These are phyloP conservation scores for Penstemon davidsonii DNA, from an alignment of 257 asterid genomes.

Conservation along the genomic window DNA sequence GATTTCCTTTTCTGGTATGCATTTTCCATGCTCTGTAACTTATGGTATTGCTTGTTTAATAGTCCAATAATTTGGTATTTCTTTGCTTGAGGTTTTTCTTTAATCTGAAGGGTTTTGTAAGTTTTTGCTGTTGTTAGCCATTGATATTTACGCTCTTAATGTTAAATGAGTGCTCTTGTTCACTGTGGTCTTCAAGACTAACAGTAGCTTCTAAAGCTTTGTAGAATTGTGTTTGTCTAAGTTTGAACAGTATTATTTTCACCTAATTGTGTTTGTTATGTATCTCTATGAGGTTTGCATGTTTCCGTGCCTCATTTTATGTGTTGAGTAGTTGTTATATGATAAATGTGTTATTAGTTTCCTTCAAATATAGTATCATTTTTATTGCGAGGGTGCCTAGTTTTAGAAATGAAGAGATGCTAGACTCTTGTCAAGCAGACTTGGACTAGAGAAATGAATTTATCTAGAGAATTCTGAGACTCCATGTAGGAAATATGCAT, in stretches of 20 bases:
- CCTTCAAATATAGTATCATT: not conserved
- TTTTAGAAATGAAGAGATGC: not conserved
- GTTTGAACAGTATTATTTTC: conserved; percentile 18
- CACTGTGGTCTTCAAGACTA: conserved; percentile 1
- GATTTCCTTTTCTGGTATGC: conserved; percentile 85
- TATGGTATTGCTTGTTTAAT: conserved; percentile 5
- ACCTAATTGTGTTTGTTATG: not conserved
- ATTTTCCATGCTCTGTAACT: conserved; percentile 23
- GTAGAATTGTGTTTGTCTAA: conserved; percentile 15
- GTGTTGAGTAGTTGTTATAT: conserved; percentile 7
- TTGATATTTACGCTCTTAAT: not conserved
- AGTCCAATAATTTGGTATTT: conserved; percentile 16
- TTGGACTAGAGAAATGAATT: not conserved
- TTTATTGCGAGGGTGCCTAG: not conserved
- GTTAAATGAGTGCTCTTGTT: not conserved
- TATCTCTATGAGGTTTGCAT: conserved; percentile 4
- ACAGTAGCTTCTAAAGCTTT: not conserved
- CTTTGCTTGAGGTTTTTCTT: not conserved
- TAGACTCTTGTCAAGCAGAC: conserved; percentile 1
- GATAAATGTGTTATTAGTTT: conserved; percentile 5
- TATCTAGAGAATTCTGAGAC: conserved; percentile 9
- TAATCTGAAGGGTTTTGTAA: not conserved
- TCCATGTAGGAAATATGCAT: not conserved
- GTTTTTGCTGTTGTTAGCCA: not conserved
- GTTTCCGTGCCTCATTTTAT: conserved; percentile 14